phyloP scores from a whole-genome alignment of 208 protist species.

The Acanthamoeba quina region DNA sequence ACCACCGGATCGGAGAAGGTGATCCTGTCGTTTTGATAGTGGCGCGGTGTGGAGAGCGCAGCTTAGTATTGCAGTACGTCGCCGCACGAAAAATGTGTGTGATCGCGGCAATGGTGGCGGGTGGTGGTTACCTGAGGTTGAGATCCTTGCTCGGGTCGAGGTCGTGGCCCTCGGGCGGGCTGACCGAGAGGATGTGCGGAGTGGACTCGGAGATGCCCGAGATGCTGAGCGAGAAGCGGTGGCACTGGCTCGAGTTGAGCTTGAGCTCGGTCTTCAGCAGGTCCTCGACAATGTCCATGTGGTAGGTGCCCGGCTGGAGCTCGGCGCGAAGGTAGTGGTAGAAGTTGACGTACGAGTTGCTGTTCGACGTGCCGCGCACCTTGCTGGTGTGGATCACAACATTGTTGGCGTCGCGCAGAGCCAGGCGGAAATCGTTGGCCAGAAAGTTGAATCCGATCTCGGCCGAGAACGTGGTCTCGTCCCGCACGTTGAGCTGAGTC shows the following conservation, averaged over 20 bases:
- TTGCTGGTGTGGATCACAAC: neutral
- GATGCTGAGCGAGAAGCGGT: conserved; percentile 56
- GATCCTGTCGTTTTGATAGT: neutral
- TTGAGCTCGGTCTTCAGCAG: conserved; percentile 50
- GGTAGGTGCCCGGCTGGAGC: conserved; percentile 50
- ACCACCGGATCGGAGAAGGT: conserved; percentile 56
- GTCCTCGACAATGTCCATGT: conserved; percentile 60
- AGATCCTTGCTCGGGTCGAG: conserved; percentile 56
- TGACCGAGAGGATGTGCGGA: conserved; percentile 47
- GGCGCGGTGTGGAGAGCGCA: no score
- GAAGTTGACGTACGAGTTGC: conserved; percentile 74
- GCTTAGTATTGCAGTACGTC: neutral
- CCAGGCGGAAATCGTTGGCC: conserved; percentile 64
- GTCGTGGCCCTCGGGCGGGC: conserved; percentile 62
- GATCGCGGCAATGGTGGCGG: neutral
- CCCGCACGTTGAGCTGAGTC: conserved; percentile 49
- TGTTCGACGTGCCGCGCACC: conserved; percentile 32
- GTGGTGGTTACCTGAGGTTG: neutral
- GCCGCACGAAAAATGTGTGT: conserved; percentile 10
- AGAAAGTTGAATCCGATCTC: conserved; percentile 73
- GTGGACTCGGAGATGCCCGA: conserved; percentile 47
- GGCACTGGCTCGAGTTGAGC: conserved; percentile 51
- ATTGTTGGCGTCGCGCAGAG: neutral
- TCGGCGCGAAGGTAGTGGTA: conserved; percentile 46
- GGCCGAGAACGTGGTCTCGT: conserved; percentile 36